A percentile compares a stretch with the other conserved stretches of the same genome.
These are phyloP conservation scores for Solanum chmielewskii DNA, from an alignment of 257 asterid species.

Conservation along the genomic window DNA sequence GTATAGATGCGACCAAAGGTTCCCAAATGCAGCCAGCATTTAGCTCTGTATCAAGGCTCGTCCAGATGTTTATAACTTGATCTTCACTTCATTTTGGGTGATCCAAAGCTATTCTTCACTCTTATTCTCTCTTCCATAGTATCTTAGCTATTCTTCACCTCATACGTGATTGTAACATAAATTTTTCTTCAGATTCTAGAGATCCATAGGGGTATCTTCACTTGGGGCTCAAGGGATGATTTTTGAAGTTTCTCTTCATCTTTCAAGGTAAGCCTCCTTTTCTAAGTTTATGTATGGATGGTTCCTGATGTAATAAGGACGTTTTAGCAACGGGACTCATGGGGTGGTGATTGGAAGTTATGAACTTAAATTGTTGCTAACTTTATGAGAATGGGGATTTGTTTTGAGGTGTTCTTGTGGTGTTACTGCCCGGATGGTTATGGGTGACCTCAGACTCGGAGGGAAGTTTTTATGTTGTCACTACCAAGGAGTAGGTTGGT, in stretches of 20 bases:
- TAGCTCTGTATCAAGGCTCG: background rate
- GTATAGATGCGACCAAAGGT: background rate
- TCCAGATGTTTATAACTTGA: background rate
- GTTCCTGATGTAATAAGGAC: background rate
- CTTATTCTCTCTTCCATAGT: background rate
- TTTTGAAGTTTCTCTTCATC: background rate
- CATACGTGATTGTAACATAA: background rate
- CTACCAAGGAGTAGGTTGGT: background rate
- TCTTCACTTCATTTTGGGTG: background rate
- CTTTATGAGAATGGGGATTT: background rate
- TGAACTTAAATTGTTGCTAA: background rate
- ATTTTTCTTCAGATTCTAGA: background rate
- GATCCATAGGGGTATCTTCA: background rate
- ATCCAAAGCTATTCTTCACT: background rate
- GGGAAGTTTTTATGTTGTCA: background rate
- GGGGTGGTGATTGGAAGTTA: background rate
- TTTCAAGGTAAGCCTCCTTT: background rate
- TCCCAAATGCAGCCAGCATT: background rate
- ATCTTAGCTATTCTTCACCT: background rate
- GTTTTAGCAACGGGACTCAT: background rate
- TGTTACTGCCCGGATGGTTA: background rate
- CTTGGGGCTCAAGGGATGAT: background rate
- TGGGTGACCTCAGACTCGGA: background rate
- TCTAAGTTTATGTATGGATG: background rate
- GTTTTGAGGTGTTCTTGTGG: background rate